Base-by-base conservation (phyloP, 257 asterid genomes). In the Echites panduratus region DNA sequence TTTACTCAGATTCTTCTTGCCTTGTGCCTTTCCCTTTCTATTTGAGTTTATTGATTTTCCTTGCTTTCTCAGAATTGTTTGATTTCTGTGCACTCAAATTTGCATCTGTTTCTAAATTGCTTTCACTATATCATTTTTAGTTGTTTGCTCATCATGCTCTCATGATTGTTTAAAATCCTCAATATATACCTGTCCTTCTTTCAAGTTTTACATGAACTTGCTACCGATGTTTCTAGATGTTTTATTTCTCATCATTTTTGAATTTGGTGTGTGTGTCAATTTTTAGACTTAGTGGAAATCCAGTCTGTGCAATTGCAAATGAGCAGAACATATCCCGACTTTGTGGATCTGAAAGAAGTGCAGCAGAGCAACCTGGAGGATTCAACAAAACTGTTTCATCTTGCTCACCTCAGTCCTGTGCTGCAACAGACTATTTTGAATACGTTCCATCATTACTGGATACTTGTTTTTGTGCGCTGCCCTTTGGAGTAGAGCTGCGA, bases 381-480 rank as follows among this genome's bases (percentile, higher is more conserved):
- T 48, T 63, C 61, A 73, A 73, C 79, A 73, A 82, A 78, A 63
- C 68, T 16, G 13, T 17, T 61, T 66, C 76, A 47, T 66, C 41
- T 12, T 84, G 86, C 65, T 74, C 72, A 57, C 61, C 76, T 45
- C 79, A 79, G 50, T 79, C 79, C 67, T 84, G 88, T 70, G 86
- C 86, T 3, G 70, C 73, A 35, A 81, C 75, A 59, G 75, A 79
- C 63, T 70, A 80, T 62, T 84, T 56, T 41, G 88, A 84, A 80
- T 82, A 78, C 74, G 88, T 73, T 52, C 82, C 82, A 7, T 78
- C 72, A 29, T 79, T 82, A 66, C 84, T 80, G 45, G 22, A 68
- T 62, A 71, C 76, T 12, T 84, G 88, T 84, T 84, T 80, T 50
- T 84, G 88, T 78, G 85, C 88, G 27, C 76, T 86, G 57, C 88